phyloP scores from a whole-genome alignment of 2,329 filamentous ascomycete genomes.

The Xenoacremonium recifei region DNA sequence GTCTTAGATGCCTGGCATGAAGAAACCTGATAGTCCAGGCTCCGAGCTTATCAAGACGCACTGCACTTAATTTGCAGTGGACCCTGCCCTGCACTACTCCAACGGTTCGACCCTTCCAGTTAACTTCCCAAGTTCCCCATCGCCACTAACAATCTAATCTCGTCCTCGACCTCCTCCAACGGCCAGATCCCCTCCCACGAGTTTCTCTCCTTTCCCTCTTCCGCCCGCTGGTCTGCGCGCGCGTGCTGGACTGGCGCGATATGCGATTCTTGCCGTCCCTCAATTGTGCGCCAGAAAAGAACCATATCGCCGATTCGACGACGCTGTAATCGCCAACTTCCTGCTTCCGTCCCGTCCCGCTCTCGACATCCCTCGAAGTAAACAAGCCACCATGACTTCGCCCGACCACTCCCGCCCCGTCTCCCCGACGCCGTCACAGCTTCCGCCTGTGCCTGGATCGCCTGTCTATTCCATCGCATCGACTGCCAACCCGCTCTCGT shows the following conservation, averaged over 20 bases:
- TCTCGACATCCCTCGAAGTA: conserved; percentile 6
- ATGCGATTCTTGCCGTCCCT: conserved; percentile 8
- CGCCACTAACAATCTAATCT: background rate
- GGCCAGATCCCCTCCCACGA: background rate
- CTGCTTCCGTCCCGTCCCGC: background rate
- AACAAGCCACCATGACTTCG: conserved; percentile 31
- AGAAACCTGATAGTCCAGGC: too few species aligned
- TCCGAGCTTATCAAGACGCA: conserved; percentile 1
- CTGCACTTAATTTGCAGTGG: conserved; percentile 18
- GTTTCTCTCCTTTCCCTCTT: background rate
- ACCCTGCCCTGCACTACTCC: conserved; percentile 17
- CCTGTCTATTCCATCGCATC: conserved; percentile 64
- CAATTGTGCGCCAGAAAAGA: conserved; percentile 1
- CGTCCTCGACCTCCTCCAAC: conserved; percentile 4
- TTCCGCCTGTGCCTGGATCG: conserved; percentile 60
- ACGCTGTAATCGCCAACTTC: background rate
- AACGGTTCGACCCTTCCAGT: conserved; percentile 17
- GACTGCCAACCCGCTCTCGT: conserved; percentile 58
- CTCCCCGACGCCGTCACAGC: conserved; percentile 54
- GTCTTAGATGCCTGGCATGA: too few species aligned
- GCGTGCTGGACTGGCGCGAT: conserved; percentile 4
- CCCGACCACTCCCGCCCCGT: conserved; percentile 34
- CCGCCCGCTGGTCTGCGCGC: background rate
- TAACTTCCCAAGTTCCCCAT: background rate
- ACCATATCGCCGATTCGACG: background rate